phyloP scores from a whole-genome alignment of 225 moss, liverwort and hornwort species.

The Bryoerythrophyllum caledonicum region DNA sequence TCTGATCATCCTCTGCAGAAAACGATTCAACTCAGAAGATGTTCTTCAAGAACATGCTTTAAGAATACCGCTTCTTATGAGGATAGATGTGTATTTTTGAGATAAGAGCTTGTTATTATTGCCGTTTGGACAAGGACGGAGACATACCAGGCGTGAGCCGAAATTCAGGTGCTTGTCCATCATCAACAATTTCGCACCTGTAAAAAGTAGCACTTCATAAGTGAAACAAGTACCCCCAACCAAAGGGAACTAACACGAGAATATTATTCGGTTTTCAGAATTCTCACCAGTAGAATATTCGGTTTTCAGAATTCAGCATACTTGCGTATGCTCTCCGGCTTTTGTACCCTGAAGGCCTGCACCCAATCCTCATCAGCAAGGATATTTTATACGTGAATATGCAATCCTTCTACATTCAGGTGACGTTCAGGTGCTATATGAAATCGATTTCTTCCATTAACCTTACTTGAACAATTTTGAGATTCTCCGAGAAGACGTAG shows the following conservation, averaged over 20 bases:
- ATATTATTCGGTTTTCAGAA: not conserved
- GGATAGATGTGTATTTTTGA: not conserved
- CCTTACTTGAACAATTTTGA: conserved; percentile 7
- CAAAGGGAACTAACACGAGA: conserved; percentile 4
- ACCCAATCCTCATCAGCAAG: conserved; percentile 19
- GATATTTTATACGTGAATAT: not conserved
- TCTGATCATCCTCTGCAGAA: conserved; percentile 85
- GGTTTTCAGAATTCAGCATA: conserved; percentile 90
- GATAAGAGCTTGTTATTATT: not conserved
- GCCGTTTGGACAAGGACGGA: not conserved
- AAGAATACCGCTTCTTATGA: not conserved
- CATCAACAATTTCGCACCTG: conserved; percentile 94
- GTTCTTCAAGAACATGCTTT: conserved; percentile 19
- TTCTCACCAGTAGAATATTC: conserved; percentile 86
- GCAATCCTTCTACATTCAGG: too few species aligned
- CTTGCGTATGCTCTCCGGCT: conserved; percentile 85
- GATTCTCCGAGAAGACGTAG: not conserved
- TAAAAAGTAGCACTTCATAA: conserved; percentile 20
- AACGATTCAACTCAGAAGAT: not conserved
- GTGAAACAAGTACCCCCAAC: conserved; percentile 12
- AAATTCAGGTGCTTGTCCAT: conserved; percentile 93
- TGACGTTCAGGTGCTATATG: too few species aligned
- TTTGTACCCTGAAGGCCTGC: conserved; percentile 90
- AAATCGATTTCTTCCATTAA: not conserved
- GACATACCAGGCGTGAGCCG: conserved; percentile 81